phyloP scores from a whole-genome alignment of 2,329 filamentous ascomycete species.

The Furcasterigmium sp. region DNA sequence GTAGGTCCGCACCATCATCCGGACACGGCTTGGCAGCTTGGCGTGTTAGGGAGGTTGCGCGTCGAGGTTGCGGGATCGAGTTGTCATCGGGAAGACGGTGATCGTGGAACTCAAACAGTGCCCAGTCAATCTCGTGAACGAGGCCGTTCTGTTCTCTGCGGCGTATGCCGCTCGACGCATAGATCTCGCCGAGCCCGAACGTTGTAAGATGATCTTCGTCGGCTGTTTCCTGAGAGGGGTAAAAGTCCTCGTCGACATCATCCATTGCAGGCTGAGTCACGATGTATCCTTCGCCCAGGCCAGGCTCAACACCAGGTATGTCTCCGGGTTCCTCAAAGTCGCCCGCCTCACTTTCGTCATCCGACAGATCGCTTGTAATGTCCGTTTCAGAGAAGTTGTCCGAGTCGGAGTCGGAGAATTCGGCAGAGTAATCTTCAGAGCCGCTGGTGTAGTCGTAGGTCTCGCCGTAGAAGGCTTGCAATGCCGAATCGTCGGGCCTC shows the following conservation, averaged over 20 bases:
- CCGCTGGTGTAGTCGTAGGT: constrained; percentile 32
- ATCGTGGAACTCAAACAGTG: constrained; percentile 73
- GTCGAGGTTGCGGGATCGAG: constrained; percentile 41
- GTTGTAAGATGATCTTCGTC: constrained; percentile 80
- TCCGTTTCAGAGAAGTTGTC: constrained; percentile 45
- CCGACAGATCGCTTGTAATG: constrained; percentile 42
- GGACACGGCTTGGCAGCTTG: constrained; percentile 2
- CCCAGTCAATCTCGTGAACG: constrained; percentile 93
- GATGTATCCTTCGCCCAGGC: constrained; percentile 69
- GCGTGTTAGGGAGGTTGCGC: not conserved
- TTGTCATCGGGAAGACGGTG: constrained; percentile 69
- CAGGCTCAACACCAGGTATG: constrained; percentile 70
- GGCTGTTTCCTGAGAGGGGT: constrained; percentile 63
- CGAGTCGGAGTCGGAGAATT: constrained; percentile 58
- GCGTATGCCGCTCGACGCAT: constrained; percentile 85
- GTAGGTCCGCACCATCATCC: constrained; percentile 29
- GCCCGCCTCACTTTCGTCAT: constrained; percentile 41
- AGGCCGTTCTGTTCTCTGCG: constrained; percentile 67
- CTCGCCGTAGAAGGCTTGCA: constrained; percentile 38
- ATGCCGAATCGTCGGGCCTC: constrained; percentile 21
- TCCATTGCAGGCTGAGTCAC: constrained; percentile 91
- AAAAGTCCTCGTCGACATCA: constrained; percentile 78
- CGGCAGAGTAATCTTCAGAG: constrained; percentile 52
- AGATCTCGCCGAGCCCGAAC: constrained; percentile 75
- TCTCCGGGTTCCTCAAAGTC: constrained; percentile 63